Evolutionary conservation across 2,329 filamentous ascomycete species (phyloP).

Genomic region (Sclerotinia subarctica): DNA sequence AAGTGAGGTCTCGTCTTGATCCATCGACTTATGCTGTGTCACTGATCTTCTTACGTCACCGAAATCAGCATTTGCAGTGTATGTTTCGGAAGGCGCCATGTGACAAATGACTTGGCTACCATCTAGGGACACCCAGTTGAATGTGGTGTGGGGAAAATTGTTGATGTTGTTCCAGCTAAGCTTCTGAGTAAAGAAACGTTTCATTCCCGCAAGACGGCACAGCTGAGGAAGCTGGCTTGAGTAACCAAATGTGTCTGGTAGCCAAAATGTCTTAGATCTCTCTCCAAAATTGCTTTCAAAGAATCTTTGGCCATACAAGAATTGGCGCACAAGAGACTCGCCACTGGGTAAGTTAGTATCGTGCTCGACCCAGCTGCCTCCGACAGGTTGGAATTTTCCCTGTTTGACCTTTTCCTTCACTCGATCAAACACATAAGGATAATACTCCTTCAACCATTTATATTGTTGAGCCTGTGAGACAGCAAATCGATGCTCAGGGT

Average conservation of each 20-base stretch:
- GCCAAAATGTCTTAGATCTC: conserved; percentile 89
- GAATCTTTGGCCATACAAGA: conserved; percentile 91
- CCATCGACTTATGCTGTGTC: conserved; percentile 90
- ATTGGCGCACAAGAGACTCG: conserved; percentile 90
- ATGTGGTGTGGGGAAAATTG: conserved; percentile 96
- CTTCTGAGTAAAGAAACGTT: conserved; percentile 95
- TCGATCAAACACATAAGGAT: conserved; percentile 83
- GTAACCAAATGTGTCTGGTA: conserved; percentile 97
- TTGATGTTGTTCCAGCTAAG: conserved; percentile 99
- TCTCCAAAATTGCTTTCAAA: conserved; percentile 91
- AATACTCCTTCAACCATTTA: conserved; percentile 91
- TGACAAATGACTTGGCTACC: conserved; percentile 96
- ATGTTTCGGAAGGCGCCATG: conserved; percentile 94
- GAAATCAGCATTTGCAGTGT: conserved; percentile 91
- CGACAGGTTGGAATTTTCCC: conserved; percentile 89
- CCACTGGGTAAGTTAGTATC: conserved; percentile 97
- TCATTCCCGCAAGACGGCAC: conserved; percentile 93
- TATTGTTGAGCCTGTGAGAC: conserved; percentile 96
- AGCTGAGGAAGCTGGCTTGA: conserved; percentile 92
- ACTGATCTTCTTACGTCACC: conserved; percentile 89
- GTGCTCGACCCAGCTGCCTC: conserved; percentile 98
- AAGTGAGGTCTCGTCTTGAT: conserved; percentile 85
- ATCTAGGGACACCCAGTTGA: conserved; percentile 96
- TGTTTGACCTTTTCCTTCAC: conserved; percentile 89
- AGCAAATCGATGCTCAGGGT: conserved; percentile 88